Percentiles rank a stretch among this genome's conserved stretches.
Conservation (phyloP, 371 early-diverging fungal species). For the Thermomucor indicae-seudaticae region DNA sequence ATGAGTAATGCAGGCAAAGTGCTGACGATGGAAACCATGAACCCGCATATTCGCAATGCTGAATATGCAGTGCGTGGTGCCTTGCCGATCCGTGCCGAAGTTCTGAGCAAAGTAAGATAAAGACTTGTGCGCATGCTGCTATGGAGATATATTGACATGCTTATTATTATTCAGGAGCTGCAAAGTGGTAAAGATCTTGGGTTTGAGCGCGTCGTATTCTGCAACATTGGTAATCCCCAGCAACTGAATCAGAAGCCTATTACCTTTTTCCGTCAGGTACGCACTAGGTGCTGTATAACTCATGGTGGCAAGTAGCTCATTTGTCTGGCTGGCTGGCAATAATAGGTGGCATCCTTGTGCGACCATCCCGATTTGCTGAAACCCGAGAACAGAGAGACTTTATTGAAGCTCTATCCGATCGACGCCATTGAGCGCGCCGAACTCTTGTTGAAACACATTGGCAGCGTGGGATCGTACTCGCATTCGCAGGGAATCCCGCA, state of each 20-base stretch:
- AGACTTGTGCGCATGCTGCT: not conserved
- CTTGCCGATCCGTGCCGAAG: slow-evolving; percentile 92
- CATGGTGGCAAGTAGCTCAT: not conserved
- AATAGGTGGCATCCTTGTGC: slow-evolving; percentile 22
- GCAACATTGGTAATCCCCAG: slow-evolving; percentile 98
- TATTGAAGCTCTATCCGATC: slow-evolving; percentile 61
- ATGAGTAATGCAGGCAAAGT: slow-evolving; percentile 32
- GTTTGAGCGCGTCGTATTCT: slow-evolving; percentile 72
- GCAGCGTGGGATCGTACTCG: slow-evolving; percentile 83
- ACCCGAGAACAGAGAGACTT: slow-evolving; percentile 42
- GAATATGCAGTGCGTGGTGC: slow-evolving; percentile 98
- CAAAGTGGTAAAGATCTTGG: not conserved
- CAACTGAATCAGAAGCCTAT: slow-evolving; percentile 88
- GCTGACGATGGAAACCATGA: slow-evolving; percentile 58
- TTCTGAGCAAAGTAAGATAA: slow-evolving; percentile 62
- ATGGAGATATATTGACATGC: not conserved
- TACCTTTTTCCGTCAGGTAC: slow-evolving; percentile 91
- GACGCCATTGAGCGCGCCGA: slow-evolving; percentile 85
- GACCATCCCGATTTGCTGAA: slow-evolving; percentile 83
- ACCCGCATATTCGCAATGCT: slow-evolving; percentile 68
- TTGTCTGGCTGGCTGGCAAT: slow-evolving; percentile 4
- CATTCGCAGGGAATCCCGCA: slow-evolving; percentile 85
- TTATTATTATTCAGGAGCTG: slow-evolving; percentile 1
- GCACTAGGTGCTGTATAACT: not conserved
- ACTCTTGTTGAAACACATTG: slow-evolving; percentile 56